A percentile compares a stretch with the other conserved stretches of the same genome.
Conservation (phyloP, 169 alveolate genomes). For the Cryptosporidium bovis region DNA sequence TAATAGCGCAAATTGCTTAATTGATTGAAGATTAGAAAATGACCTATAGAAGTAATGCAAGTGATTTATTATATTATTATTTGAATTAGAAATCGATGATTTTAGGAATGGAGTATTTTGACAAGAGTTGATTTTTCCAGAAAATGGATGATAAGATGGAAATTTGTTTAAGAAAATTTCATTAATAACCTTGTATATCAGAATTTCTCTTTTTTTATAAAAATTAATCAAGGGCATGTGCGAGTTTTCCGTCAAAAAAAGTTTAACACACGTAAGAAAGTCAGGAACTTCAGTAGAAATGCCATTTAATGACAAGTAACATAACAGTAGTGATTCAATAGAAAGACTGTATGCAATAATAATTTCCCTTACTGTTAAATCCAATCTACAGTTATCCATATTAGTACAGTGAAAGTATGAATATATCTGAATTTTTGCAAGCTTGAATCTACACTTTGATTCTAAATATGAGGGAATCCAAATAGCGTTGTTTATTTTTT, state of each 20-base stretch:
- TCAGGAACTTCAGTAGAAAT: not conserved
- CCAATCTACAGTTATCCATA: not conserved
- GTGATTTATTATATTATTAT: not conserved
- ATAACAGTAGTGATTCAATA: conserved; percentile 19
- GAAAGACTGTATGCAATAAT: conserved; percentile 36
- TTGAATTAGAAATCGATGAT: conserved; percentile 24
- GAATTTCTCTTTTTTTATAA: conserved; percentile 5
- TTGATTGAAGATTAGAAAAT: conserved; percentile 27
- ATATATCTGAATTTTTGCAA: conserved; percentile 35
- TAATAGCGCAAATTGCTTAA: conserved; percentile 31
- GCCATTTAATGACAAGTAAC: conserved; percentile 27
- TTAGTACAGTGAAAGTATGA: not conserved
- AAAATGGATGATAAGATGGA: conserved; percentile 7
- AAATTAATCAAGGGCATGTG: not conserved
- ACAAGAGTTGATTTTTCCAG: not conserved
- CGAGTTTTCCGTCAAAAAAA: not conserved
- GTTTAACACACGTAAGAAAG: not conserved
- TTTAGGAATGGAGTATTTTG: not conserved
- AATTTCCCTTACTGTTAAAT: not conserved
- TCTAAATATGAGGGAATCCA: conserved; percentile 63
- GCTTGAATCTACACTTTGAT: conserved; percentile 36
- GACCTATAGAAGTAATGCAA: conserved; percentile 46
- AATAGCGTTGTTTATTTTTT: conserved; percentile 10
- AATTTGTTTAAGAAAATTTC: conserved; percentile 23
- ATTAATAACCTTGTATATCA: conserved; percentile 1